Conservation (phyloP, 2,329 filamentous ascomycete species). For the Samsoniella hepiali region DNA sequence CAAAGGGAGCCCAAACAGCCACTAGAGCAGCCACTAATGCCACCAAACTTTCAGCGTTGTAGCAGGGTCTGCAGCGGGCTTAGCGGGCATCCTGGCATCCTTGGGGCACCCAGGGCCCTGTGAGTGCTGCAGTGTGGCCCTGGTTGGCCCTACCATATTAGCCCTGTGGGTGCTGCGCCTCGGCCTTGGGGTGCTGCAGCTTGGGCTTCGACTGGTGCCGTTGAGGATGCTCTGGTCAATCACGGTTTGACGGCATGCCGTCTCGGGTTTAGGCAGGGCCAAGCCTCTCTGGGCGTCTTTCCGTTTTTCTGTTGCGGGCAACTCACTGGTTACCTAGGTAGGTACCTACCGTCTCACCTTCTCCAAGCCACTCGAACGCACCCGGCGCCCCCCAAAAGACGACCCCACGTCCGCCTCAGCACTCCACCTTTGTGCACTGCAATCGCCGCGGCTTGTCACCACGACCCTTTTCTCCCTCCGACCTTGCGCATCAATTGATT, state of each 20-base stretch:
- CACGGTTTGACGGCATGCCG: neutral
- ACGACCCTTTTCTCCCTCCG: neutral
- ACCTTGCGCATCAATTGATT: conserved; percentile 16
- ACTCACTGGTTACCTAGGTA: neutral
- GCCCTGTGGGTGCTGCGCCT: too few relatives aligned
- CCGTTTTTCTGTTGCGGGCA: neutral
- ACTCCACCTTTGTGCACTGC: conserved; percentile 16
- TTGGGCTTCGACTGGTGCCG: neutral
- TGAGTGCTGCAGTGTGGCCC: too few relatives aligned
- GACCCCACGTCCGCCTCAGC: conserved; percentile 8
- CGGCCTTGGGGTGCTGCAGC: neutral
- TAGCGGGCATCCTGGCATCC: neutral
- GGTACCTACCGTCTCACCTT: neutral
- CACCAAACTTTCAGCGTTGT: neutral
- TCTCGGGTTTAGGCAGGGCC: neutral
- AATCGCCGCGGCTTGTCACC: conserved; percentile 4
- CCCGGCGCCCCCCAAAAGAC: neutral
- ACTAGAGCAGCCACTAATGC: neutral
- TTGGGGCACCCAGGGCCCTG: too few relatives aligned
- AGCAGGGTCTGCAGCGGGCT: neutral
- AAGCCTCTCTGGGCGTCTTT: too few relatives aligned
- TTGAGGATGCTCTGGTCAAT: neutral
- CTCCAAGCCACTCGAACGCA: too few relatives aligned
- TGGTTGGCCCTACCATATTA: too few relatives aligned
- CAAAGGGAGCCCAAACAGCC: neutral